These are phyloP conservation scores for Ehretia macrophylla DNA, from an alignment of 257 asterid genomes.

Conservation along the genomic window DNA sequence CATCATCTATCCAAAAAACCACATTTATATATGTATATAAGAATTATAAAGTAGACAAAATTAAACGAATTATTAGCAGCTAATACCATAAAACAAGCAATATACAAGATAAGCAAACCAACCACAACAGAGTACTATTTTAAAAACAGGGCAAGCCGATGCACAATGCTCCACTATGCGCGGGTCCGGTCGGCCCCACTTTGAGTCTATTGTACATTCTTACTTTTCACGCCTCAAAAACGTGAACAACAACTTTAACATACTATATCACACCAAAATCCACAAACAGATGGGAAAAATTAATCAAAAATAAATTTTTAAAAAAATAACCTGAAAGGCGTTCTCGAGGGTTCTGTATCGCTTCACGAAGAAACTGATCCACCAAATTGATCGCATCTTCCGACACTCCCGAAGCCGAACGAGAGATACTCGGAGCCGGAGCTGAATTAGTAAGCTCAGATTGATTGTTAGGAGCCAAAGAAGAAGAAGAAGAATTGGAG, in stretches of 20 bases:
- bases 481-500: conserved; percentile 20
- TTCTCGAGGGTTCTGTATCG: conserved; percentile 97
- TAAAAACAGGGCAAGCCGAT: no score
- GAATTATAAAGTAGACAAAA: background rate
- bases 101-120: no score
- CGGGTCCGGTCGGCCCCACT: no score
- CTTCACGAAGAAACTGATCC: conserved; percentile 94
- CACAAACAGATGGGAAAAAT: background rate
- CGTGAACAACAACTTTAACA: background rate
- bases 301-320: background rate
- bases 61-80: background rate
- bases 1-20: background rate
- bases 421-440: conserved; percentile 11
- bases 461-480: conserved; percentile 27
- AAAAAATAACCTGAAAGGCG: conserved; percentile 78
- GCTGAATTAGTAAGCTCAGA: conserved; percentile 34
- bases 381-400: conserved; percentile 73
- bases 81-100: background rate
- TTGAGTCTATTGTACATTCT: no score
- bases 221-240: no score
- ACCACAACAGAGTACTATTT: no score
- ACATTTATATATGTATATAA: no score
- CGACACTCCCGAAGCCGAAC: conserved; percentile 24
- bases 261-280: background rate
- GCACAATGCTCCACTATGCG: no score